Percentiles rank a stretch among this genome's conserved stretches.
Evolutionary conservation across 495 filamentous ascomycete genomes (phyloP).

Genomic region (Peziza echinospora): DNA sequence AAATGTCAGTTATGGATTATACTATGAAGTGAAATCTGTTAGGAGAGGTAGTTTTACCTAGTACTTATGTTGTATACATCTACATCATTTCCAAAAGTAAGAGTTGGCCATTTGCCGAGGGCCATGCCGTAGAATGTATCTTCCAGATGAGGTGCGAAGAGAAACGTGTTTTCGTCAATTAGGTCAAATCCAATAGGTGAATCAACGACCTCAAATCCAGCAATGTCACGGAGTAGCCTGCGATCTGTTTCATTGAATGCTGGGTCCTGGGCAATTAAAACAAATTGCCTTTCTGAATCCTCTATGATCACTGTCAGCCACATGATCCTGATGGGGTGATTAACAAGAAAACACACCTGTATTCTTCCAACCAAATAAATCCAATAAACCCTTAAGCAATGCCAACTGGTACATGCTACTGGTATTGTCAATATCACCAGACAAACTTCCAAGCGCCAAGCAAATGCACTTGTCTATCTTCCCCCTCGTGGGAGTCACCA

Average conservation of each 20-base stretch:
- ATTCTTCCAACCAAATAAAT: not conserved
- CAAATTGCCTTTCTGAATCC: too few species aligned
- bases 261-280: not conserved
- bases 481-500: too few species aligned
- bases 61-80: too few species aligned
- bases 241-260: not conserved
- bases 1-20: too few species aligned
- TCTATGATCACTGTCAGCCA: too few species aligned
- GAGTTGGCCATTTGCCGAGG: not conserved
- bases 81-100: not conserved
- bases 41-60: too few species aligned
- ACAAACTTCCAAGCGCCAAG: not conserved
- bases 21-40: too few species aligned
- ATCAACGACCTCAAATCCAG: not conserved
- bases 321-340: too few species aligned
- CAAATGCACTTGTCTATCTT: not conserved
- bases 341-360: too few species aligned
- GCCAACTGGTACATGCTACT: not conserved
- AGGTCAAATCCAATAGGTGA: not conserved
- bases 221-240: not conserved
- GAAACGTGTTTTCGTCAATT: not conserved
- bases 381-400: not conserved
- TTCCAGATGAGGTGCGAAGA: not conserved
- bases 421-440: not conserved
- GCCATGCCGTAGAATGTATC: not conserved